Evolutionary conservation across 805 yeast species (phyloP), one percentile per base, ranked within the genome.

Genomic region (Alloascoidea hylecoeti): DNA sequence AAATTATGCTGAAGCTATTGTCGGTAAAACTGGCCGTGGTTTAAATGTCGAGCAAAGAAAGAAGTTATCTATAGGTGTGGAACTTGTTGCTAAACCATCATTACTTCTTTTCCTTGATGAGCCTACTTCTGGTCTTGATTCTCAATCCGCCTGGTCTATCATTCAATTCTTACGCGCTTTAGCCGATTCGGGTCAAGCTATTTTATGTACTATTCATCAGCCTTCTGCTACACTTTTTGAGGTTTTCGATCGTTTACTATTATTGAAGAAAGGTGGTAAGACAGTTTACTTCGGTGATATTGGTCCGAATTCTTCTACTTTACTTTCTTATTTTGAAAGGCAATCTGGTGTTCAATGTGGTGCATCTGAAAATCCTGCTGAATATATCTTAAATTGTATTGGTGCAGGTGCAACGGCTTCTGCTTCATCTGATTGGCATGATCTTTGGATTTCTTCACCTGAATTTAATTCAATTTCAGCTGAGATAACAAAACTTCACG

Each of bases 211-310:
- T 17, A 78, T 78, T 47, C 86, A 78, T 56, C 86, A 78, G 57
- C 86, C 86, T 43, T 77, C 84, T 14, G 83, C 86, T 30, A 64
- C 75, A 18, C 57, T 78, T 49, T 67, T 78, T 53, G 72, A 74
- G 51, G 75, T 74, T 50, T 78, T 78, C 46, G 85, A 78, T 47
- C 68, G 84, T 41, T 60, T 78, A 41, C 57, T 78, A 46, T 68
- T 81, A 47, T 63, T 81, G 52, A 75, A 75, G 46, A 72, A 66
- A 45, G 94, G 94, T 54, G 94, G 94, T 46, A 62, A 67, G 49
- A 81, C 88, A 44, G 88, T 78, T 18, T 81, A 81, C 56, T 81
- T 79, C 52, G 94, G 94, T 48, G 86, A 79, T 44, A 72, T 80
- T 48, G 92, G 92, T 46, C 61, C 66, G 42, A 70, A 72, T 51